Conservation (phyloP, 768 basidiomycete species). For the Agaricus bisporus region DNA sequence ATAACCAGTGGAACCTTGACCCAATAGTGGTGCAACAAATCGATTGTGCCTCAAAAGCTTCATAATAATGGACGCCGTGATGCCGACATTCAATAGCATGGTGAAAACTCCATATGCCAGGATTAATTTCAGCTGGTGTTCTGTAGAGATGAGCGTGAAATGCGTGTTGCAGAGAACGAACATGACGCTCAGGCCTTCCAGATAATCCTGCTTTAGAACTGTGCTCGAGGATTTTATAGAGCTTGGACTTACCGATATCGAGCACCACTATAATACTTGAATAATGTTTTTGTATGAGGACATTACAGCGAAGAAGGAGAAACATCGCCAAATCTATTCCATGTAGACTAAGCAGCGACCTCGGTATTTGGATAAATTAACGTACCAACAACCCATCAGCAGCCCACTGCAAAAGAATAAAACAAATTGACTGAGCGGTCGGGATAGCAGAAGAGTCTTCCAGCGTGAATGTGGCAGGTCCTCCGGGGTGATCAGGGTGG, state of each 20-base stretch:
- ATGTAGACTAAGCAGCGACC: not conserved
- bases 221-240: not conserved
- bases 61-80: not conserved
- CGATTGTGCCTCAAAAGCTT: not conserved
- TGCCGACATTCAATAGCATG: not conserved
- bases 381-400: conserved; percentile 2
- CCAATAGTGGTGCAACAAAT: not conserved
- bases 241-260: not conserved
- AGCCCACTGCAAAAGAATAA: conserved; percentile 1
- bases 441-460: not conserved
- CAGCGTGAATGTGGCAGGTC: not conserved
- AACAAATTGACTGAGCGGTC: not conserved
- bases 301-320: not conserved
- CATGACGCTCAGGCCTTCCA: not conserved
- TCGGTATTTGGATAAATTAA: not conserved
- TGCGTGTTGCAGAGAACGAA: not conserved
- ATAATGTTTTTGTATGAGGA: not conserved
- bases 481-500: not conserved
- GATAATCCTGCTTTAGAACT: no score
- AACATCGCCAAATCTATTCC: not conserved
- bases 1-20: not conserved
- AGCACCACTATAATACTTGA: not conserved
- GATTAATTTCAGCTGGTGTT: not conserved
- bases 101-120: not conserved
- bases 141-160: not conserved